Evolutionary conservation across 140 eudicot genomes (phyloP).

Genomic region (Flaveria floridana): DNA sequence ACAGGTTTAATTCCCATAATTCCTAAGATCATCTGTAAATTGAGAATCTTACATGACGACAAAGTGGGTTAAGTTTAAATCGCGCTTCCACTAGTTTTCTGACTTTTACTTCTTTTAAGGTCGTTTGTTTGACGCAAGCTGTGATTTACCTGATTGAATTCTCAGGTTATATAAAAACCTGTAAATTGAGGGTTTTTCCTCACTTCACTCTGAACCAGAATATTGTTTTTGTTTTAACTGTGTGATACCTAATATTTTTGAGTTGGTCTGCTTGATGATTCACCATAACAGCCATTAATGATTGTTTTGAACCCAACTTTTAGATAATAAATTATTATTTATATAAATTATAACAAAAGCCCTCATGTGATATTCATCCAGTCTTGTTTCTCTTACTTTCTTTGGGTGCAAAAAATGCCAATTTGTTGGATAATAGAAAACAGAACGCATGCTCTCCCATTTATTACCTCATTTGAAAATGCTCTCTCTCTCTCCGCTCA

Average conservation of each 20-base stretch:
- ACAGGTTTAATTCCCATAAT: conserved; percentile 48
- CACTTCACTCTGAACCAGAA: neutral
- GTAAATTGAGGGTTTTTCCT: too few relatives aligned
- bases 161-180: too few relatives aligned
- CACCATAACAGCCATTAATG: neutral
- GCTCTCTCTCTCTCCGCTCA: neutral
- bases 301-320: neutral
- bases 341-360: neutral
- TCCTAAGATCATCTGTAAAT: neutral
- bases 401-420: conserved; percentile 9
- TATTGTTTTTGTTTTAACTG: neutral
- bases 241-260: neutral
- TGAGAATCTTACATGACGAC: too few relatives aligned
- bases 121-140: neutral
- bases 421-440: conserved; percentile 7
- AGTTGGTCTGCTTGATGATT: neutral
- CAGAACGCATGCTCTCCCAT: conserved; percentile 9
- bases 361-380: neutral
- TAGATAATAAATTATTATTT: neutral
- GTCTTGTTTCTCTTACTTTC: neutral
- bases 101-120: too few relatives aligned
- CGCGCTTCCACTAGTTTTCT: too few relatives aligned
- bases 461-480: neutral
- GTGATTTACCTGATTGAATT: too few relatives aligned
- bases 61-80: too few relatives aligned